Evolutionary conservation across 2,329 filamentous ascomycete genomes (phyloP), one percentile per base, ranked within the genome.

Genomic region (Teratosphaeria pseudoeucalypti): DNA sequence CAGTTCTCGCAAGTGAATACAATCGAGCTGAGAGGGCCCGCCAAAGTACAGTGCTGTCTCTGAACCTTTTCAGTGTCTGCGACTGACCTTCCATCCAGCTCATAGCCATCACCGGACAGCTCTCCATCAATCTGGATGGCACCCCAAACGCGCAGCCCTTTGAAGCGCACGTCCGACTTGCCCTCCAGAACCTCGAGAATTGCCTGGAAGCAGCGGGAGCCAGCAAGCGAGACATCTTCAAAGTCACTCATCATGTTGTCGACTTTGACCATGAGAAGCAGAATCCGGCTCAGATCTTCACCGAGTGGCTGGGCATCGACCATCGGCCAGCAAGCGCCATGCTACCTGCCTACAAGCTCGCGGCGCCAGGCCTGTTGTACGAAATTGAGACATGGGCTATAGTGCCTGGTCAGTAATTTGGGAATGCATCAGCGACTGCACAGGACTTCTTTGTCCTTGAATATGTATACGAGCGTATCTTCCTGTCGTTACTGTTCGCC

Each of bases 181-280:
- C 62, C 7, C 52, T 65, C 27, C 58, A 61, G 49, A 65, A 63
- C 29, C 56, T 65, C n/a, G 63, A 65, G 43, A 65, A 65, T 52
- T 62, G 60, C 34, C 57, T 65, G 29, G 59, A 59, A 52, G 62
- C 62, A 16, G 63, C 60, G 0, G 60, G 63, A 53, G 62, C 63
- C 11, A 60, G 52, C 26, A 65, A 65, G 52, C 52, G 62, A 34
- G 63, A 65, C 54, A 63, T 65, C 34, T 65, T 65, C 62, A 64
- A 65, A 52, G 63, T 65, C 29, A 65, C 63, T n/a, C 63, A 65
- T 47, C 60, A 65, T 37, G 63, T 65, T 7, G 63, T 65, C 10
- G 62, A 61, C 37, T 62, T 63, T 47, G 60, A 65, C 47, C 58
- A 59, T 34, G 62, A 62, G 52, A 63, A 62, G 52, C 60, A 65